Evolutionary conservation across 2,329 filamentous ascomycete genomes (phyloP), one percentile per base, ranked within the genome.

Genomic region (Cadophora sp.): DNA sequence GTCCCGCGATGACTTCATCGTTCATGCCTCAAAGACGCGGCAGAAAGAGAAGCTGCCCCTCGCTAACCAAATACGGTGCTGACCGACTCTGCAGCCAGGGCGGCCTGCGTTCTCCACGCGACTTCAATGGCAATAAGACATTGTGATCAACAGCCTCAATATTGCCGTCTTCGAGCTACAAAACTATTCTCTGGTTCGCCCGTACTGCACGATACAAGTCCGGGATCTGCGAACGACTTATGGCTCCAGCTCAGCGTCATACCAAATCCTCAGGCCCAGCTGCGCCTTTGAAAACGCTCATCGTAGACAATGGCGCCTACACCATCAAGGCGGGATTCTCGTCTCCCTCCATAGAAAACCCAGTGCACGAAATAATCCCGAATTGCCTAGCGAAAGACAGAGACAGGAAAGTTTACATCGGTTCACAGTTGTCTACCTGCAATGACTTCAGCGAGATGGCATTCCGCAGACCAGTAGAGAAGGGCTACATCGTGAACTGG

Each of bases 401-500:
- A 73, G 89, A 93, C 74, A 90, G 88, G 74, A 90, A 91, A 72
- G 87, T 90, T 4, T 97, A 96, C 76, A 87, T 97, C 69, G 94
- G 88, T 16, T 89, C 92, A 0, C 91, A 97, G 73, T 83, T 97
- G 1, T 87, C 90, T 9, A 85, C 88, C 67, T 97, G 95, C 79
- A 90, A 86, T 72, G 95, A 99, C 77, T 97, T 93, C 82, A 93
- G 94, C 72, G 95, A 97, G 79, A 88, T 97, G 24, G 86, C 88
- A 9, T 97, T 97, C 76, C 88, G 95, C 0, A 85, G 95, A 0
- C 96, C 96, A 0, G 92, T 98, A 0, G 96, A 99, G 80, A 97
- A 94, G 80, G 96, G 96, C 8, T 98, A 92, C 77, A 85, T 98
- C 61, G 94, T 98, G 69, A 97, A 95, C 77, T 99, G 96, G 96